Conservation (phyloP, 352 stramenopile species). For the Phytophthora ramorum region DNA sequence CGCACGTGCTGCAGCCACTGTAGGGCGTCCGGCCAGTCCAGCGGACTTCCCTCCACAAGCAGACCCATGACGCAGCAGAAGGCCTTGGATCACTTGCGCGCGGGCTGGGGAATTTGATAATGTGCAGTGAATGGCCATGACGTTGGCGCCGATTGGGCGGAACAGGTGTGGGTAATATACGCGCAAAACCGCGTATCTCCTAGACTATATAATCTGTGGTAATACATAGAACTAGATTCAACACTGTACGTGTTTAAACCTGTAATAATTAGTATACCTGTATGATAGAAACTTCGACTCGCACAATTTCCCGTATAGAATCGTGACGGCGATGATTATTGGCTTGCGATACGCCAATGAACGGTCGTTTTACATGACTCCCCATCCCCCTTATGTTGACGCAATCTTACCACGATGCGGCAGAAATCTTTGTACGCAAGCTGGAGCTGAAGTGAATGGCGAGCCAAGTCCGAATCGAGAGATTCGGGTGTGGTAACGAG, state of each 20-base stretch:
- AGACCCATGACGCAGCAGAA: slow-evolving; percentile 60
- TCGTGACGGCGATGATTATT: neutral
- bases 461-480: neutral
- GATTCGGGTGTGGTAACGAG: neutral
- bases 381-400: slow-evolving; percentile 10
- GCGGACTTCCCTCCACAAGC: slow-evolving; percentile 93
- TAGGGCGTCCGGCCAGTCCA: slow-evolving; percentile 96
- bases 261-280: neutral
- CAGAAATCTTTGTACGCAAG: slow-evolving; percentile 9
- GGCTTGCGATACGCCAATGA: slow-evolving; percentile 9
- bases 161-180: neutral
- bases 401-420: slow-evolving; percentile 3
- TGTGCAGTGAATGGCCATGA: slow-evolving; percentile 14
- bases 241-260: too few species aligned
- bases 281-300: neutral
- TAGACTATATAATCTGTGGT: neutral
- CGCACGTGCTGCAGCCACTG: slow-evolving; percentile 96
- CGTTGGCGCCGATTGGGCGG: neutral
- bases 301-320: neutral
- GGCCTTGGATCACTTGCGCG: slow-evolving; percentile 14
- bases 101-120: slow-evolving; percentile 15
- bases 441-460: neutral
- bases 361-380: neutral
- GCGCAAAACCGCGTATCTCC: neutral
- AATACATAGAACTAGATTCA: too few species aligned